Evolutionary conservation across 768 basidiomycete species (phyloP).

Genomic region (Mrakia hoshinonis): DNA sequence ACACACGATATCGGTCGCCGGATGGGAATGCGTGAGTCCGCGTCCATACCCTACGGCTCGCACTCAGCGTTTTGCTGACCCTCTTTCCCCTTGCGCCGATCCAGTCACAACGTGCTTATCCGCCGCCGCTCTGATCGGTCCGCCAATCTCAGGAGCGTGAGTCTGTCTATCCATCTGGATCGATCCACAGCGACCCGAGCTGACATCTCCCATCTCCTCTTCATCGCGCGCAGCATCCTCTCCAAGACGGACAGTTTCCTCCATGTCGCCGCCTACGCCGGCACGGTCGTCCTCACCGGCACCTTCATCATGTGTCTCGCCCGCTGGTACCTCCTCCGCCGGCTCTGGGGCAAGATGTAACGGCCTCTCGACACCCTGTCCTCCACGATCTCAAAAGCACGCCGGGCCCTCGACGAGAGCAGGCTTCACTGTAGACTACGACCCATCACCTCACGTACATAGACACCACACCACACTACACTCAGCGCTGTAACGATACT

Average conservation of each 20-base stretch:
- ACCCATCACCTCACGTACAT: too few relatives aligned
- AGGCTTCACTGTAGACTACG: too few relatives aligned
- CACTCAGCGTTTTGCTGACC: neutral
- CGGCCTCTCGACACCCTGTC: neutral
- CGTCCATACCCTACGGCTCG: neutral
- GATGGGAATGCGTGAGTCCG: conserved; percentile 7
- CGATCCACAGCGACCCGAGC: neutral
- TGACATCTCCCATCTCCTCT: neutral
- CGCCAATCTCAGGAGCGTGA: conserved; percentile 26
- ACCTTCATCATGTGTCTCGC: neutral
- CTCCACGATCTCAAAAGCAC: neutral
- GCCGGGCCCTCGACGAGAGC: too few relatives aligned
- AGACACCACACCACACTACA: too few relatives aligned
- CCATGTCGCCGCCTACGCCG: conserved; percentile 23
- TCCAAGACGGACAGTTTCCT: conserved; percentile 1
- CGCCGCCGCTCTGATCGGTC: conserved; percentile 12
- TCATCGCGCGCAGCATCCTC: conserved; percentile 17
- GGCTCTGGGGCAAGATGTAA: conserved; percentile 15
- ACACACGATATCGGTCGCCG: conserved; percentile 24
- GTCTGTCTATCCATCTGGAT: neutral
- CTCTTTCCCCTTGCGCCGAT: neutral
- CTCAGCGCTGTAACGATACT: too few relatives aligned
- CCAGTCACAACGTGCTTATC: conserved; percentile 24
- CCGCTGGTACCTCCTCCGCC: neutral
- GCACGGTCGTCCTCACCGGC: conserved; percentile 21